phyloP scores from a whole-genome alignment of 2,329 filamentous ascomycete species.

The Aspergillus cejpii region DNA sequence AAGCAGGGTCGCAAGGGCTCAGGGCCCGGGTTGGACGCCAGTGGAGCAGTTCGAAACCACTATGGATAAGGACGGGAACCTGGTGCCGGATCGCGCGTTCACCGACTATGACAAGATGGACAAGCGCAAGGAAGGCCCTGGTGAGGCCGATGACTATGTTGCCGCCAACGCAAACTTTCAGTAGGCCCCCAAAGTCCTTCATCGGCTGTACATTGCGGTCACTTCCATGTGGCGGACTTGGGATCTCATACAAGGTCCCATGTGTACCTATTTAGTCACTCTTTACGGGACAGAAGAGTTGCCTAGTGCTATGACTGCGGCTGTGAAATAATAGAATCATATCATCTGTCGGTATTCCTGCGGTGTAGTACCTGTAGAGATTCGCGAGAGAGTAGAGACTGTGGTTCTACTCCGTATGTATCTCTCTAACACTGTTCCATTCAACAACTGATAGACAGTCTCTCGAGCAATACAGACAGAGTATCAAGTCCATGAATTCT shows the following conservation, averaged over 20 bases:
- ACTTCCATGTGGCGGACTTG: background rate
- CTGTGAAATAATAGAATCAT: background rate
- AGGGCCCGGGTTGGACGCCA: conserved; percentile 17
- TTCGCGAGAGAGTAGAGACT: no score
- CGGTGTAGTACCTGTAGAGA: no score
- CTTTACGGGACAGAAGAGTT: background rate
- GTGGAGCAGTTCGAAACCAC: conserved; percentile 27
- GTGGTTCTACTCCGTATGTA: no score
- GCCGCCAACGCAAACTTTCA: conserved; percentile 30
- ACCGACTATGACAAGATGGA: conserved; percentile 20
- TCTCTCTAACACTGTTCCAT: no score
- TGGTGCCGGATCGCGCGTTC: conserved; percentile 26
- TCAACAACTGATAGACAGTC: no score
- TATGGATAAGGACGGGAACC: conserved; percentile 29
- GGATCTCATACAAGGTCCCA: background rate
- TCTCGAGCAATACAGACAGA: no score
- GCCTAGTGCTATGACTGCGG: background rate
- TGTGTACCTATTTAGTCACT: background rate
- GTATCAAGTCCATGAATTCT: no score
- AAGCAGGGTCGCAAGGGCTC: background rate
- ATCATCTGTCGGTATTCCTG: background rate
- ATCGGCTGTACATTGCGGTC: background rate
- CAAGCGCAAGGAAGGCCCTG: conserved; percentile 11
- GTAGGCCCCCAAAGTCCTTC: conserved; percentile 7
- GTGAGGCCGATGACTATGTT: conserved; percentile 27